Conservation (phyloP, 176 grass and related monocot genomes). For the Calamus simplicifolius region DNA sequence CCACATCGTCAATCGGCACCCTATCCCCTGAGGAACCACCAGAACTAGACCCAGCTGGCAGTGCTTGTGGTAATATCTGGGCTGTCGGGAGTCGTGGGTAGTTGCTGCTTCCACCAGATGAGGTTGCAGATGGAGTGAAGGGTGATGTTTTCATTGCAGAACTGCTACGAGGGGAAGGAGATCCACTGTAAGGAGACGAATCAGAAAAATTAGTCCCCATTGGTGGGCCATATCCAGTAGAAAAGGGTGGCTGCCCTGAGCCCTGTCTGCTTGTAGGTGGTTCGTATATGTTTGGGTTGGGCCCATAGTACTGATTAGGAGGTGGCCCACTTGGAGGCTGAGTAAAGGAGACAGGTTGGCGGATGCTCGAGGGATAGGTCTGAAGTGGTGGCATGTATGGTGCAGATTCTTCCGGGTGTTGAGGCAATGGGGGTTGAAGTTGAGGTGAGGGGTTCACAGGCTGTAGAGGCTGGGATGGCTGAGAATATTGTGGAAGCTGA, state of each 20-base stretch:
- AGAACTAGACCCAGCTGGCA: slow-evolving; percentile 25
- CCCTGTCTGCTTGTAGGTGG: slow-evolving; percentile 36
- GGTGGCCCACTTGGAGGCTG: slow-evolving; percentile 36
- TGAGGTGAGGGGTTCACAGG: slow-evolving; percentile 35
- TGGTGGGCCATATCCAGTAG: slow-evolving; percentile 47
- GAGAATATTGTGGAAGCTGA: slow-evolving; percentile 47
- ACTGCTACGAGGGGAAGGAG: slow-evolving; percentile 50
- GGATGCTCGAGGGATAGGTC: slow-evolving; percentile 43
- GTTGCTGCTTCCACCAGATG: slow-evolving; percentile 31
- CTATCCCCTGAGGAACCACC: slow-evolving; percentile 32
- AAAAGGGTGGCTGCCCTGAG: slow-evolving; percentile 34
- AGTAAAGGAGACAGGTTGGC: slow-evolving; percentile 37
- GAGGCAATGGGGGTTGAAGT: slow-evolving; percentile 30
- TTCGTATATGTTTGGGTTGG: slow-evolving; percentile 45
- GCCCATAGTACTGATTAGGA: slow-evolving; percentile 47
- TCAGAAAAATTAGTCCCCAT: slow-evolving; percentile 36
- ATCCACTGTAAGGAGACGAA: slow-evolving; percentile 51
- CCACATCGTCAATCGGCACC: slow-evolving; percentile 59
- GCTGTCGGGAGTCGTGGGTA: slow-evolving; percentile 59
- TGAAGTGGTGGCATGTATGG: slow-evolving; percentile 44
- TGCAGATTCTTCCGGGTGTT: slow-evolving; percentile 39
- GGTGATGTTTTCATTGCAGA: slow-evolving; percentile 41
- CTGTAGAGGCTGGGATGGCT: slow-evolving; percentile 26
- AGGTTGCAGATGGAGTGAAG: slow-evolving; percentile 21
- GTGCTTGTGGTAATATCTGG: slow-evolving; percentile 54